These are phyloP conservation scores for Barnettozyma siamensis DNA, from an alignment of 805 yeast genomes.

Conservation along the genomic window DNA sequence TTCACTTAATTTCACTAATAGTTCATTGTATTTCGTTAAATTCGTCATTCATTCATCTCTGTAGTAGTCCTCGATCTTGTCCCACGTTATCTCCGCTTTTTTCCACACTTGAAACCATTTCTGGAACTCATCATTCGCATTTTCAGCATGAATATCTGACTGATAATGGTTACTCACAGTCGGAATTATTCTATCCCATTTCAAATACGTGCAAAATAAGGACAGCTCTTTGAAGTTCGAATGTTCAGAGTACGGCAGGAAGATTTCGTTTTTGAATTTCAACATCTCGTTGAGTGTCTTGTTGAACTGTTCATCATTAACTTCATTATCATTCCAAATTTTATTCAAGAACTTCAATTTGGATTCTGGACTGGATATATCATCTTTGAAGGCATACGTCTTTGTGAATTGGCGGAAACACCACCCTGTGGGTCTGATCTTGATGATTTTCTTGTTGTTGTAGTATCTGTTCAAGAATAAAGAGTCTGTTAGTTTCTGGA, in stretches of 20 bases:
- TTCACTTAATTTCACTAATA: too few species aligned
- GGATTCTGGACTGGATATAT: background rate
- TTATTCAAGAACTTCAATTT: background rate
- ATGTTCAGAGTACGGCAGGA: slow-evolving; percentile 87
- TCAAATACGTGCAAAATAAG: slow-evolving; percentile 50
- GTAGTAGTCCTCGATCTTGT: slow-evolving; percentile 6
- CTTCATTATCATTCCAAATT: slow-evolving; percentile 1
- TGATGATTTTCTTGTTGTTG: slow-evolving; percentile 40
- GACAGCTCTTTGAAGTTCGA: slow-evolving; percentile 81
- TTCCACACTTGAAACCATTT: slow-evolving; percentile 21
- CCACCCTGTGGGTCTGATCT: slow-evolving; percentile 91
- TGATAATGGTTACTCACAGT: slow-evolving; percentile 55
- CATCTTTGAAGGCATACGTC: background rate
- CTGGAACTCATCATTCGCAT: slow-evolving; percentile 5
- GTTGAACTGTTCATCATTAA: slow-evolving; percentile 5
- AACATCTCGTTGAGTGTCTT: slow-evolving; percentile 19
- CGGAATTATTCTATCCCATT: slow-evolving; percentile 56
- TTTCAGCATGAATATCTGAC: slow-evolving; percentile 12
- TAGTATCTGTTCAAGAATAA: slow-evolving; percentile 24
- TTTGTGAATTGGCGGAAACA: slow-evolving; percentile 37
- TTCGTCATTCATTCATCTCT: background rate
- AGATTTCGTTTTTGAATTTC: slow-evolving; percentile 24
- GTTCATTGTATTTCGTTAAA: too few species aligned
- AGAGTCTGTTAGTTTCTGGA: slow-evolving; percentile 45
- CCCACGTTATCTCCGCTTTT: slow-evolving; percentile 3